Conservation (phyloP, 2,329 filamentous ascomycete species). For the Fusarium stilboides region DNA sequence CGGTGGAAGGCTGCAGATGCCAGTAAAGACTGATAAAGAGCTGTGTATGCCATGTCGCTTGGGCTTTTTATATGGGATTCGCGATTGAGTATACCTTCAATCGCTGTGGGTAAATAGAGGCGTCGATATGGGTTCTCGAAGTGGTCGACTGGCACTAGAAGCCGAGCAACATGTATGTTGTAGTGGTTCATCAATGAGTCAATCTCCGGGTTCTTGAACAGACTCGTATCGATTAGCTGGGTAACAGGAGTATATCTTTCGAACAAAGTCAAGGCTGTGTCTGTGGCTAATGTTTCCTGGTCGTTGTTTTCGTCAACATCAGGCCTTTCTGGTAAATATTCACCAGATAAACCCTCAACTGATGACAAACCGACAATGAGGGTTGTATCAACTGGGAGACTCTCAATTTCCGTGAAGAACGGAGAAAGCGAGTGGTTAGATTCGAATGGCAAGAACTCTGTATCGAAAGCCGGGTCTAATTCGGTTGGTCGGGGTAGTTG, state of each 20-base stretch:
- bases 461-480: too few relatives aligned
- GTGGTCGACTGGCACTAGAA: neutral
- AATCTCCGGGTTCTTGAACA: neutral
- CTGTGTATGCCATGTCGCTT: neutral
- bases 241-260: neutral
- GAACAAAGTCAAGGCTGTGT: neutral
- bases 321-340: too few relatives aligned
- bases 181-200: slow-evolving; percentile 4
- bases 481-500: too few relatives aligned
- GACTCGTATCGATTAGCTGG: neutral
- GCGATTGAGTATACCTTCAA: neutral
- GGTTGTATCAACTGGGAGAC: too few relatives aligned
- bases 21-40: slow-evolving; percentile 7
- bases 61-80: neutral
- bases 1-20: slow-evolving; percentile 4
- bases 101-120: slow-evolving; percentile 4
- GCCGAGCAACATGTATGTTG: slow-evolving; percentile 1
- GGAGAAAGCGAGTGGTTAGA: too few relatives aligned
- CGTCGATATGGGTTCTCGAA: slow-evolving; percentile 2
- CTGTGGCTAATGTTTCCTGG: neutral
- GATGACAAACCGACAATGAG: too few relatives aligned
- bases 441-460: too few relatives aligned
- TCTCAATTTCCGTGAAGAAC: too few relatives aligned
- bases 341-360: neutral
- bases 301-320: neutral